phyloP scores from a whole-genome alignment of 306 rosid species.

The Canavalia gladiata region DNA sequence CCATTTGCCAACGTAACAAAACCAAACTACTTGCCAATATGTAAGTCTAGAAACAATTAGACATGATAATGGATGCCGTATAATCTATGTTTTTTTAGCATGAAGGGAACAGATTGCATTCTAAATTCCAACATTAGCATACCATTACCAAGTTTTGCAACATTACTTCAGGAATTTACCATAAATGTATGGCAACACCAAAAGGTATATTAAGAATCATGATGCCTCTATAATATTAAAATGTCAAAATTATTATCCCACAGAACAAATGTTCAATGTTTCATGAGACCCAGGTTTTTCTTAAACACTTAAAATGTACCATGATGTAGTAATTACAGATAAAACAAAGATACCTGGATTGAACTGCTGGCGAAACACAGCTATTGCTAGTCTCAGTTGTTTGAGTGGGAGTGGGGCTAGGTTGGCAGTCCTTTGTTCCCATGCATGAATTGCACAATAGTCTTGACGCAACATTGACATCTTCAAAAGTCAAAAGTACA shows the following conservation, averaged over 20 bases:
- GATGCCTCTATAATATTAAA: constrained; percentile 4
- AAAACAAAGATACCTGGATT: constrained; percentile 24
- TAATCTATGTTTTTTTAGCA: background rate
- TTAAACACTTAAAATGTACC: background rate
- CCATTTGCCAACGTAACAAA: background rate
- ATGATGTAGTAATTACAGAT: constrained; percentile 4
- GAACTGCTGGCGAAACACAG: constrained; percentile 21
- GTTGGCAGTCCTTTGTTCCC: constrained; percentile 43
- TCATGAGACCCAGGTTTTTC: background rate
- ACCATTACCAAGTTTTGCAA: background rate
- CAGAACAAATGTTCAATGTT: constrained; percentile 7
- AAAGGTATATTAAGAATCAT: background rate
- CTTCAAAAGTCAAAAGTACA: constrained; percentile 46
- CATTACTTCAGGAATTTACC: background rate
- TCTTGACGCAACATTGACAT: constrained; percentile 50
- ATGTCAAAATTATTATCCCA: background rate
- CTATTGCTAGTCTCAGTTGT: constrained; percentile 14
- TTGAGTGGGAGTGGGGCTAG: constrained; percentile 44
- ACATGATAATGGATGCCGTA: background rate
- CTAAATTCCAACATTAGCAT: background rate
- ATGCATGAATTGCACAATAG: constrained; percentile 69
- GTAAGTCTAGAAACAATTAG: background rate
- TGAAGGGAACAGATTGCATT: background rate
- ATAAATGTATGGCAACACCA: background rate
- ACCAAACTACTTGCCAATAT: background rate